phyloP scores from a whole-genome alignment of 2,329 filamentous ascomycete genomes.

The Diplodia sapinea region DNA sequence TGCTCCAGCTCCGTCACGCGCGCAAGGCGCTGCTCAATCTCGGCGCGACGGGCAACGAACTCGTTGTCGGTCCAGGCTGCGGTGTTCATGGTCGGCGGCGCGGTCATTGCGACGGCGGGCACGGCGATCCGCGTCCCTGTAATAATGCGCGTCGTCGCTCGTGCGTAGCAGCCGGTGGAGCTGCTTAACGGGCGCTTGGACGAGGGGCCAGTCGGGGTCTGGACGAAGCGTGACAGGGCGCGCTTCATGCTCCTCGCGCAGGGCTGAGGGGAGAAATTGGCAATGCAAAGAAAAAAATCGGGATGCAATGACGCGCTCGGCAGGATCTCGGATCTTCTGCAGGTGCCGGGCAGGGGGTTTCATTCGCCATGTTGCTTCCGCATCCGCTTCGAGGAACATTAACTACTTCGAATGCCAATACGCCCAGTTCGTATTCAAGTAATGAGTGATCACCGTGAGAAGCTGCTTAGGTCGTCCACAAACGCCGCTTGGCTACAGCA shows the following conservation, averaged over 20 bases:
- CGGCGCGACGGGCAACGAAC: conserved; percentile 28
- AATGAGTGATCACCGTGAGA: not conserved
- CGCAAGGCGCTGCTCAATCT: conserved; percentile 65
- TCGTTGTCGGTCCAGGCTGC: conserved; percentile 28
- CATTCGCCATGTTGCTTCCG: conserved; percentile 1
- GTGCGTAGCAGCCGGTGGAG: conserved; percentile 3
- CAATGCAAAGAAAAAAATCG: conserved; percentile 20
- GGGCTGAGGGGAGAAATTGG: conserved; percentile 12
- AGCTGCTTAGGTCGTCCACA: not conserved
- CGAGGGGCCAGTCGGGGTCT: not conserved
- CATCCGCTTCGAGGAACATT: not conserved
- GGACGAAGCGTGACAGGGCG: conserved; percentile 24
- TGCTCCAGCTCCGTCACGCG: conserved; percentile 71
- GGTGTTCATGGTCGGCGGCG: conserved; percentile 21
- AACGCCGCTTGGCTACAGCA: not conserved
- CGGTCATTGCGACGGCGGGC: conserved; percentile 12
- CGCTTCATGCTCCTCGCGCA: conserved; percentile 28
- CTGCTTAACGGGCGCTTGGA: conserved; percentile 26
- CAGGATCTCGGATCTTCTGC: conserved; percentile 11
- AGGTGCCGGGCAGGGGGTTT: not conserved
- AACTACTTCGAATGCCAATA: not conserved
- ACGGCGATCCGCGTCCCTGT: conserved; percentile 26
- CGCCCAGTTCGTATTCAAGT: not conserved
- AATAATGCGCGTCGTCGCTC: conserved; percentile 13
- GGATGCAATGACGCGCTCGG: conserved; percentile 28